Evolutionary conservation across 805 yeast genomes (phyloP), one percentile per base, ranked within the genome.

Genomic region (Candida silvatica): DNA sequence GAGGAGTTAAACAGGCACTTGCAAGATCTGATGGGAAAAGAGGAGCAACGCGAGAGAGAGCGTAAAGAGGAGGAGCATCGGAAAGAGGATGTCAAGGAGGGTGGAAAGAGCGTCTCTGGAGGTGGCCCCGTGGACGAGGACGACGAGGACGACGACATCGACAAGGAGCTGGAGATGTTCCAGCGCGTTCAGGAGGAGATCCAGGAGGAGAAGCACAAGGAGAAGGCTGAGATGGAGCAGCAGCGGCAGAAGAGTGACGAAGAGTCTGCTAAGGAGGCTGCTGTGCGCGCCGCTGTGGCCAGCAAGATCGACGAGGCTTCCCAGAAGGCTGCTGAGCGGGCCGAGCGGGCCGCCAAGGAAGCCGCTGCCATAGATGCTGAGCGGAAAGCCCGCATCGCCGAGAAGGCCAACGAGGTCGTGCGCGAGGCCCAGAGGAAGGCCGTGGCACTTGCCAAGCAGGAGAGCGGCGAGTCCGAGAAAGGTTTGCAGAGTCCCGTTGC

Each of bases 1-100:
- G 56, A 54, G 16, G 59, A 54, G 31, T 45, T 53, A 31, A 51
- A 45, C 36, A 32, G 43, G 6, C 57, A 52, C 36, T 29, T 53
- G 14, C 55, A 50, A 18, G 50, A 52, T 23, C 45, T 52, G 11
- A 50, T 54, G 11, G 45, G 24, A 8, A 22, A 22, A 22, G 24
- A 22, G 24, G 24, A 7, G n/a, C n/a, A n/a, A n/a, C n/a, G n/a
- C n/a, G n/a, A 8, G 18, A 29, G 20, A 9, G 25, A 7, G 24
- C n/a, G n/a, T n/a, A n/a, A n/a, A 8, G 24, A 15, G 25, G 25
- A 5, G 20, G n/a, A 5, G 20, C n/a, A 14, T 6, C 26, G n/a
- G 6, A 6, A 11, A 18, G 14, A 17, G n/a, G 23, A 12, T 11
- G 16, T 16, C 15, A 18, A n/a, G 6, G 18, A 19, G 25, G 12